These are phyloP conservation scores for Phaeosphaeriaceae sp. DNA, from an alignment of 2,329 filamentous ascomycete species.

Conservation along the genomic window DNA sequence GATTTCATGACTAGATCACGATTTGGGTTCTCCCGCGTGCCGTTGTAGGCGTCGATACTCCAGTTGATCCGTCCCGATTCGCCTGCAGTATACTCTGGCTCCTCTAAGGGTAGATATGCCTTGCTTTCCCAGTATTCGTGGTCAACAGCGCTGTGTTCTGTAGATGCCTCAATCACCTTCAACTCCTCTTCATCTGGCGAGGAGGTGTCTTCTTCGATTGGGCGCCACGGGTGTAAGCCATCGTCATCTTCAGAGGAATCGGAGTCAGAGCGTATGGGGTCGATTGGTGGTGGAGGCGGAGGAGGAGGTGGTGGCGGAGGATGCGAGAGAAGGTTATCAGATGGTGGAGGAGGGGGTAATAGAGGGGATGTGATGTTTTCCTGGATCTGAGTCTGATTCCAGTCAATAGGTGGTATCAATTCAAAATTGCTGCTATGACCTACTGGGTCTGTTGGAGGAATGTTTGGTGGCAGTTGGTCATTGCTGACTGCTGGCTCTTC, in stretches of 20 bases:
- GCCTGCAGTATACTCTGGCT: constrained; percentile 62
- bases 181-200: constrained; percentile 64
- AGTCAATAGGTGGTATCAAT: constrained; percentile 11
- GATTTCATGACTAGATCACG: constrained; percentile 65
- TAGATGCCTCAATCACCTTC: constrained; percentile 60
- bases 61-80: constrained; percentile 65
- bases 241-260: constrained; percentile 49
- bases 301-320: constrained; percentile 40
- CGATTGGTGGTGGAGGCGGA: constrained; percentile 42
- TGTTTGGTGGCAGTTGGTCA: constrained; percentile 13
- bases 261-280: constrained; percentile 36
- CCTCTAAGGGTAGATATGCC: constrained; percentile 62
- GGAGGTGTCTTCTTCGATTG: constrained; percentile 63
- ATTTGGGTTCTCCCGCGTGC: constrained; percentile 66
- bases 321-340: constrained; percentile 28
- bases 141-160: constrained; percentile 63
- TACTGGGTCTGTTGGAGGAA: constrained; percentile 19
- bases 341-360: constrained; percentile 29
- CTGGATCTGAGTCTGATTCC: constrained; percentile 19
- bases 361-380: constrained; percentile 9
- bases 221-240: constrained; percentile 55
- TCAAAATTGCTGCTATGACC: constrained; percentile 1
- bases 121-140: constrained; percentile 65
- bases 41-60: constrained; percentile 64
- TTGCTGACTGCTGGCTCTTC: constrained; percentile 11